A percentile compares a stretch with the other conserved stretches of the same genome.
Conservation (phyloP, 805 yeast genomes). For the Saccharomycopsis fermentans region DNA sequence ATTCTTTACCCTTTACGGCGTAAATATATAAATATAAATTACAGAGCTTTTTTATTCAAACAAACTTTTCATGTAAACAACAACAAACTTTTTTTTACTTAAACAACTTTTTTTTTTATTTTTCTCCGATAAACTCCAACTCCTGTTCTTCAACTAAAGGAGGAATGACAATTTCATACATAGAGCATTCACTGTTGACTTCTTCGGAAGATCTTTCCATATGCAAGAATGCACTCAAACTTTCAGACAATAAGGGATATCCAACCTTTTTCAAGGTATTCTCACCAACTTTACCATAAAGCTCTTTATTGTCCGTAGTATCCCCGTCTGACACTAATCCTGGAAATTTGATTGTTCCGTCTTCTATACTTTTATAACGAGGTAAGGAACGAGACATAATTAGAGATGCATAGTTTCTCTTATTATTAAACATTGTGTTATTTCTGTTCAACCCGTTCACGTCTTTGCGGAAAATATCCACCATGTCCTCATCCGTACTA, state of each 20-base stretch:
- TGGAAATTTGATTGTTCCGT: conserved; percentile 27
- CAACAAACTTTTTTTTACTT: no score
- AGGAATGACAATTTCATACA: conserved; percentile 45
- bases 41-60: no score
- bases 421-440: conserved; percentile 44
- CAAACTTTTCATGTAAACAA: no score
- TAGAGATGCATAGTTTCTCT: conserved; percentile 41
- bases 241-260: conserved; percentile 37
- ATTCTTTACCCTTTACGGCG: no score
- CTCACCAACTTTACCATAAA: conserved; percentile 1
- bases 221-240: conserved; percentile 42
- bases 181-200: conserved; percentile 32
- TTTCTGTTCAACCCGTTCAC: conserved; percentile 40
- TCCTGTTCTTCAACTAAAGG: conserved; percentile 27
- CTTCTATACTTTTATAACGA: conserved; percentile 4
- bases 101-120: no score
- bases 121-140: conserved; percentile 19
- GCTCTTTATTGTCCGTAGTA: background rate
- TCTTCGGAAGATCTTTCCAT: conserved; percentile 37
- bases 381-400: conserved; percentile 12
- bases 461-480: conserved; percentile 58
- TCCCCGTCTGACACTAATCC: conserved; percentile 24
- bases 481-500: conserved; percentile 67
- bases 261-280: conserved; percentile 17
- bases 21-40: no score